Conservation (phyloP, 371 early-diverging fungal species). For the Vittaforma corneae region DNA sequence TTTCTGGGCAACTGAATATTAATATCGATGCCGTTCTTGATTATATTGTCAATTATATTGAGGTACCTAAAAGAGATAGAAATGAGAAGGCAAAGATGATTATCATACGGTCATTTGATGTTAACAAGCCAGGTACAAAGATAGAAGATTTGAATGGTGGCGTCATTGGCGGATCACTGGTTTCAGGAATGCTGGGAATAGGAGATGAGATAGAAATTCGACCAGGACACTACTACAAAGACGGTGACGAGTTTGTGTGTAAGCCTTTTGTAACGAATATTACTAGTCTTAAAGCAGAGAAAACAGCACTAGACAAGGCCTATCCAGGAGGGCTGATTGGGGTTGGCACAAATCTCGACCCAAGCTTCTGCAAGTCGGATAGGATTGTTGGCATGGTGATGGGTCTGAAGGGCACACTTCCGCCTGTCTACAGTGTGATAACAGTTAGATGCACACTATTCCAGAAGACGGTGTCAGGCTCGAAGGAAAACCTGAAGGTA, state of each 20-base stretch:
- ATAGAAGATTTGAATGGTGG: constrained; percentile 89
- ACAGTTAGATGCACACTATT: constrained; percentile 90
- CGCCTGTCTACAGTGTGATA: constrained; percentile 82
- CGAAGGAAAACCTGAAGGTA: constrained; percentile 73
- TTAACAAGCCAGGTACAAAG: constrained; percentile 96
- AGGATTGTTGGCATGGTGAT: constrained; percentile 95
- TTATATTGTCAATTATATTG: constrained; percentile 92
- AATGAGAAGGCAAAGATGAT: constrained; percentile 78
- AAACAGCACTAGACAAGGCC: constrained; percentile 82
- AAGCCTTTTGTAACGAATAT: constrained; percentile 82
- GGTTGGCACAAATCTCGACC: constrained; percentile 96
- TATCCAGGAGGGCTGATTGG: constrained; percentile 99
- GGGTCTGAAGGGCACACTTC: constrained; percentile 82
- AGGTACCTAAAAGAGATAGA: constrained; percentile 85
- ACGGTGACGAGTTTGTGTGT: constrained; percentile 72
- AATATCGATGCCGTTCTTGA: constrained; percentile 98
- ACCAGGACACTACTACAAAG: constrained; percentile 88
- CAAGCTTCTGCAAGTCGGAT: constrained; percentile 92
- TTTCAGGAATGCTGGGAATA: constrained; percentile 79
- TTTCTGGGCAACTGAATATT: constrained; percentile 94
- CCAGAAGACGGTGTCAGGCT: constrained; percentile 79
- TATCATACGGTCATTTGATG: constrained; percentile 97
- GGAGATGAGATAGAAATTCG: constrained; percentile 96
- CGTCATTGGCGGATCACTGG: constrained; percentile 96
- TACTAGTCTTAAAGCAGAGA: constrained; percentile 79